A percentile compares a stretch with the other conserved stretches of the same genome.
Evolutionary conservation across 1,284 basidiomycete species (phyloP).

Genomic region (Apiotrichum porosum): DNA sequence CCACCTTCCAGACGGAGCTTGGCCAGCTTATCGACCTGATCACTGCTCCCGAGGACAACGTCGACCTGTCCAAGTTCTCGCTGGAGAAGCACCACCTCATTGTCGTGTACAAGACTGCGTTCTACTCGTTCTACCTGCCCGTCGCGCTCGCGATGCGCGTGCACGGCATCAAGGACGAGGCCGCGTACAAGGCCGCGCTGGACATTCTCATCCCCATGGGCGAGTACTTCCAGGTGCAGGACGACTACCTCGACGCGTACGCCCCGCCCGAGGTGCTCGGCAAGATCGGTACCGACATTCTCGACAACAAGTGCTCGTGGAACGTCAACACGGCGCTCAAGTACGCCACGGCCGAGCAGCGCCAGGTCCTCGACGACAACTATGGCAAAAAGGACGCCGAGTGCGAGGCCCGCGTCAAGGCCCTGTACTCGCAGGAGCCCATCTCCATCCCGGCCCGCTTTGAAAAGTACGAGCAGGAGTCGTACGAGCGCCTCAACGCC

Average conservation of each 20-base stretch:
- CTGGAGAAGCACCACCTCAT: constrained; percentile 82
- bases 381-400: constrained; percentile 78
- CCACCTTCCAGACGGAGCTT: constrained; percentile 90
- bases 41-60: constrained; percentile 84
- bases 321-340: constrained; percentile 84
- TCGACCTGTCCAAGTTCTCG: constrained; percentile 85
- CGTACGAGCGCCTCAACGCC: constrained; percentile 62
- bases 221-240: constrained; percentile 98
- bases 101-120: constrained; percentile 96
- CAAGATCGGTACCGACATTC: constrained; percentile 95
- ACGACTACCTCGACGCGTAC: constrained; percentile 93
- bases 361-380: constrained; percentile 61
- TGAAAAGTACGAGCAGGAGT: constrained; percentile 69
- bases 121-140: constrained; percentile 98
- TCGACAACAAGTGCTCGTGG: constrained; percentile 99
- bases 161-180: constrained; percentile 62
- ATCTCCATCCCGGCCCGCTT: constrained; percentile 68
- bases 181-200: constrained; percentile 72
- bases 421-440: constrained; percentile 60
- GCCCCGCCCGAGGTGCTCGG: constrained; percentile 88
- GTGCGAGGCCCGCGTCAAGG: constrained; percentile 67
- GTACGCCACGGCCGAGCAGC: constrained; percentile 60
- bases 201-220: constrained; percentile 87
- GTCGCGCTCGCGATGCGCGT: constrained; percentile 88
- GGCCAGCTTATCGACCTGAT: constrained; percentile 94